Percentiles rank a stretch among this genome's conserved stretches.
phyloP scores from a whole-genome alignment of 768 basidiomycete species.

The Lactarius vividus region DNA sequence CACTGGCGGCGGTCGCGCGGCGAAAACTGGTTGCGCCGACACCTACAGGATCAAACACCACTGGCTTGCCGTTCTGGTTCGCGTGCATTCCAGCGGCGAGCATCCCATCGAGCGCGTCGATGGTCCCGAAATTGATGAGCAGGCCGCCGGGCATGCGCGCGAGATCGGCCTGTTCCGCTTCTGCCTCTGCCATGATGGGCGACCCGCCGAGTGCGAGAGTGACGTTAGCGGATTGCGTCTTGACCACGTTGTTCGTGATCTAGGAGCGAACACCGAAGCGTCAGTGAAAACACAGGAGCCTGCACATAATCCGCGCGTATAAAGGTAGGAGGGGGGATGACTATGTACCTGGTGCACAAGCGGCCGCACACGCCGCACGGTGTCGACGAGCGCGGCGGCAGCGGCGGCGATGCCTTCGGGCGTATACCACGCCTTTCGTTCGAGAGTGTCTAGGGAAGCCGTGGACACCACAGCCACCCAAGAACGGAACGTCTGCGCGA shows the following conservation, averaged over 20 bases:
- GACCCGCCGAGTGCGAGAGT: slow-evolving; percentile 86
- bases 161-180: slow-evolving; percentile 80
- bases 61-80: slow-evolving; percentile 66
- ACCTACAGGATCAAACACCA: slow-evolving; percentile 92
- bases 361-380: slow-evolving; percentile 55
- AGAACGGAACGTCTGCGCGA: slow-evolving; percentile 43
- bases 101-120: slow-evolving; percentile 72
- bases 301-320: not conserved
- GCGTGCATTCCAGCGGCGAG: slow-evolving; percentile 65
- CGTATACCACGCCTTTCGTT: slow-evolving; percentile 29
- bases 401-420: slow-evolving; percentile 40
- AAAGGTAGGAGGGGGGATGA: not conserved
- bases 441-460: slow-evolving; percentile 28
- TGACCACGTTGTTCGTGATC: slow-evolving; percentile 90
- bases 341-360: slow-evolving; percentile 73
- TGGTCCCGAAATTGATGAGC: slow-evolving; percentile 85
- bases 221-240: slow-evolving; percentile 86
- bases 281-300: not conserved
- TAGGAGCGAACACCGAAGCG: slow-evolving; percentile 33
- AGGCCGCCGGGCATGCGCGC: slow-evolving; percentile 61
- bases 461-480: slow-evolving; percentile 37
- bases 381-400: slow-evolving; percentile 49
- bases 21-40: slow-evolving; percentile 79
- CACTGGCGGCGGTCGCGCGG: slow-evolving; percentile 58
- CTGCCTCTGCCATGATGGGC: slow-evolving; percentile 90